Percentiles rank a stretch among this genome's conserved stretches.
phyloP scores from a whole-genome alignment of 768 basidiomycete species.

The Artomyces pyxidatus region DNA sequence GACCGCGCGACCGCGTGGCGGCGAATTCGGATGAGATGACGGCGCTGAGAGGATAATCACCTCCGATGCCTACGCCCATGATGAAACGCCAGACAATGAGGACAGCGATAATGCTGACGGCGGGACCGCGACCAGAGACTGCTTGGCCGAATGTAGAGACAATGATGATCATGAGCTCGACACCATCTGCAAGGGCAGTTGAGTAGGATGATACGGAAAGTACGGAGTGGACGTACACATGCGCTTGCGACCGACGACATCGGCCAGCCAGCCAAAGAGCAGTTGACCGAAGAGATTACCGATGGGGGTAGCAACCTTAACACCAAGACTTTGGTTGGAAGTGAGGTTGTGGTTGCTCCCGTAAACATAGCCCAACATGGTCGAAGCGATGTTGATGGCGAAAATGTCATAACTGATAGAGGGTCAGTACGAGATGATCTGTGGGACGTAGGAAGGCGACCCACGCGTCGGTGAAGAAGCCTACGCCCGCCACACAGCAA shows the following conservation, averaged over 20 bases:
- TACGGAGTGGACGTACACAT: conserved; percentile 46
- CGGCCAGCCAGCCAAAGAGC: conserved; percentile 39
- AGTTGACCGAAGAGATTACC: conserved; percentile 35
- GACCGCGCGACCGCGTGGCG: conserved; percentile 63
- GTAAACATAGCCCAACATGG: conserved; percentile 82
- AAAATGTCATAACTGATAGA: conserved; percentile 68
- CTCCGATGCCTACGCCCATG: conserved; percentile 79
- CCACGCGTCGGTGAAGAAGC: conserved; percentile 86
- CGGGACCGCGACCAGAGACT: conserved; percentile 57
- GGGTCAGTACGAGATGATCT: neutral
- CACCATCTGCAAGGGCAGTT: conserved; percentile 37
- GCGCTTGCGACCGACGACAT: conserved; percentile 32
- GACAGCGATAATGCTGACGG: conserved; percentile 65
- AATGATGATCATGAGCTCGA: conserved; percentile 78
- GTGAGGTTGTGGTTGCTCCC: conserved; percentile 30
- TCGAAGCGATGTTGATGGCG: conserved; percentile 78
- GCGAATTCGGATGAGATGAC: conserved; percentile 90
- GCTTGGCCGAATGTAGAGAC: conserved; percentile 75
- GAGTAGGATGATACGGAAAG: neutral
- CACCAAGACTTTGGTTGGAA: conserved; percentile 38
- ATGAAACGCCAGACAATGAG: conserved; percentile 82
- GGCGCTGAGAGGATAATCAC: conserved; percentile 81
- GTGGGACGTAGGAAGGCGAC: conserved; percentile 11
- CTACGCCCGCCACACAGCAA: conserved; percentile 53
- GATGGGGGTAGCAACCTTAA: conserved; percentile 35